phyloP scores from a whole-genome alignment of 495 filamentous ascomycete genomes.

The Apiosordaria backusii region DNA sequence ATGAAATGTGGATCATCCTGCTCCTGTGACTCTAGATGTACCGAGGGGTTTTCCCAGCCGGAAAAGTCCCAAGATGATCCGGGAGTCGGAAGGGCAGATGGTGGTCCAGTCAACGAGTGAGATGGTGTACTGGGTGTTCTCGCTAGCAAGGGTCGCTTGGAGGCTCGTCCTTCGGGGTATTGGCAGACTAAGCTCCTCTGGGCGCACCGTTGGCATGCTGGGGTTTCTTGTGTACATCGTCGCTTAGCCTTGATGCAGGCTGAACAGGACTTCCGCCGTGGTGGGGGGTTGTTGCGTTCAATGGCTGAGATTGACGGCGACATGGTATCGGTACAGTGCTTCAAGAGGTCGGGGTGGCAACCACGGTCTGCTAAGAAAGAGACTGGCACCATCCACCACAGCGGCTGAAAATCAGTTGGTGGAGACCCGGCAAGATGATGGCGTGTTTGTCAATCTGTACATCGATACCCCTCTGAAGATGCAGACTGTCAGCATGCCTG shows the following conservation, averaged over 20 bases:
- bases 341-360: too few species aligned
- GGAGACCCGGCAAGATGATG: too few species aligned
- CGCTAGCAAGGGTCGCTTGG: neutral
- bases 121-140: neutral
- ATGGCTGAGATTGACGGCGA: constrained; percentile 32
- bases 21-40: too few species aligned
- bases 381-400: too few species aligned
- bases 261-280: constrained; percentile 49
- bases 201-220: constrained; percentile 47
- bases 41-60: too few species aligned
- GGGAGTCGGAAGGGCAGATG: too few species aligned
- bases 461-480: too few species aligned
- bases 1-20: too few species aligned
- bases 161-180: constrained; percentile 34
- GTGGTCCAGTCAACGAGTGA: too few species aligned
- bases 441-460: neutral
- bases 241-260: constrained; percentile 53
- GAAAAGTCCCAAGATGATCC: too few species aligned
- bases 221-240: constrained; percentile 48
- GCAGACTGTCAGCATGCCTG: neutral
- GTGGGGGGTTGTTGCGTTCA: constrained; percentile 37
- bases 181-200: constrained; percentile 41
- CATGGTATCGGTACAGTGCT: constrained; percentile 1
- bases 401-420: too few species aligned
- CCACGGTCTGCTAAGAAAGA: too few species aligned